A percentile compares a stretch with the other conserved stretches of the same genome.
Conservation (phyloP, 139 green algal genomes). For the Choricystis sp. region DNA sequence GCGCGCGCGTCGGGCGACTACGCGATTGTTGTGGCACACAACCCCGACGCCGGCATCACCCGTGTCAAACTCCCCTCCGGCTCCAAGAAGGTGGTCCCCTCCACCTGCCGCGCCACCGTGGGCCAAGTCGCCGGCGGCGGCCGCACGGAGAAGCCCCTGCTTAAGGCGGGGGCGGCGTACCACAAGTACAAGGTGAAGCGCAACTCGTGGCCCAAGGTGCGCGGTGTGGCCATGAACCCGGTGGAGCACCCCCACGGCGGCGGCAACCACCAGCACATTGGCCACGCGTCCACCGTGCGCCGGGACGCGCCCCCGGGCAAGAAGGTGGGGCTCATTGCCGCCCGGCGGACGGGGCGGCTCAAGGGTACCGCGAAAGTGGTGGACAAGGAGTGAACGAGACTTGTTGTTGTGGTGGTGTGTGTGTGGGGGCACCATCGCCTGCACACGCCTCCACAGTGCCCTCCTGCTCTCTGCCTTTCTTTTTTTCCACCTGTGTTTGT, state of each 20-base stretch:
- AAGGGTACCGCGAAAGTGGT: constrained; percentile 16
- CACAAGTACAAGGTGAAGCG: constrained; percentile 96
- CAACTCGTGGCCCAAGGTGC: constrained; percentile 73
- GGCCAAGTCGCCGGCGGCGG: constrained; percentile 94
- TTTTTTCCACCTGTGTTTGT: no score
- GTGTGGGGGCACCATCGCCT: no score
- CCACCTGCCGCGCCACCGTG: constrained; percentile 79
- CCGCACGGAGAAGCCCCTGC: constrained; percentile 98
- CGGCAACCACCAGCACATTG: constrained; percentile 99
- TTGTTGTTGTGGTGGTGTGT: background rate
- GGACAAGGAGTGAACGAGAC: constrained; percentile 27
- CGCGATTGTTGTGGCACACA: constrained; percentile 94
- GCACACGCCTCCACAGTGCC: no score
- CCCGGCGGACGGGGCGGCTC: constrained; percentile 47
- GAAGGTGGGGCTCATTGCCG: constrained; percentile 78
- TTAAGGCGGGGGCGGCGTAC: constrained; percentile 92
- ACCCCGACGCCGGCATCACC: constrained; percentile 89
- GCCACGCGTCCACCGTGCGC: constrained; percentile 89
- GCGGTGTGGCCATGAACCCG: constrained; percentile 99
- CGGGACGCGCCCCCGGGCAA: constrained; percentile 60
- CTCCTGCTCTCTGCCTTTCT: no score
- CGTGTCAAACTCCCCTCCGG: constrained; percentile 97
- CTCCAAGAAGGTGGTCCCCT: constrained; percentile 94
- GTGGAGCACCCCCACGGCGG: constrained; percentile 99
- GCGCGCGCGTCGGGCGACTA: constrained; percentile 93